Percentiles rank a stretch among this genome's conserved stretches.
Evolutionary conservation across 2,329 filamentous ascomycete species (phyloP).

Genomic region (Monosporascus sp.): DNA sequence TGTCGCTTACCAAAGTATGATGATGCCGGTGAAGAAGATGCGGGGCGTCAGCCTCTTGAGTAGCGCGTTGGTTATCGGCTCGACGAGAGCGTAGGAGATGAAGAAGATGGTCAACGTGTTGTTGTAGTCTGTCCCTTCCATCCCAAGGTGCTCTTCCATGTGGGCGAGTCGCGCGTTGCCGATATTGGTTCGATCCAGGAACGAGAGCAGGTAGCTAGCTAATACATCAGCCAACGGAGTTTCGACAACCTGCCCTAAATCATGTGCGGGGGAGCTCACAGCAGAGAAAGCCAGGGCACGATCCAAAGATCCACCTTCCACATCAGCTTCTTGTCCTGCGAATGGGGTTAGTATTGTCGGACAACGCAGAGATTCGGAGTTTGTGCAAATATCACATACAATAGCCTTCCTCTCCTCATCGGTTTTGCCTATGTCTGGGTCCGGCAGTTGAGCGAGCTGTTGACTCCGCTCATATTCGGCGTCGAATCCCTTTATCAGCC

Average conservation of each 20-base stretch:
- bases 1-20: slow-evolving; percentile 28
- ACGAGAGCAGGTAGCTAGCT: neutral
- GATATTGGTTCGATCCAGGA: neutral
- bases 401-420: neutral
- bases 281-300: neutral
- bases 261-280: neutral
- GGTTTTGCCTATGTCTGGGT: neutral
- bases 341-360: neutral
- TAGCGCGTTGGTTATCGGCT: slow-evolving; percentile 72
- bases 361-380: neutral
- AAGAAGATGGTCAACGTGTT: slow-evolving; percentile 78
- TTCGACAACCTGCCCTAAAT: too few relatives aligned
- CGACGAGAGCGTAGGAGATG: slow-evolving; percentile 75
- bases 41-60: slow-evolving; percentile 72
- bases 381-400: neutral
- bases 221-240: neutral
- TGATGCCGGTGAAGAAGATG: slow-evolving; percentile 76
- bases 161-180: neutral
- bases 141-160: neutral
- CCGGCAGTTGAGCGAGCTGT: neutral
- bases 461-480: neutral
- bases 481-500: neutral
- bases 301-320: neutral
- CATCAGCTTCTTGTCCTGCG: neutral
- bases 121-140: slow-evolving; percentile 49